Evolutionary conservation across 495 filamentous ascomycete species (phyloP).

Genomic region (Penicillium odoratum): DNA sequence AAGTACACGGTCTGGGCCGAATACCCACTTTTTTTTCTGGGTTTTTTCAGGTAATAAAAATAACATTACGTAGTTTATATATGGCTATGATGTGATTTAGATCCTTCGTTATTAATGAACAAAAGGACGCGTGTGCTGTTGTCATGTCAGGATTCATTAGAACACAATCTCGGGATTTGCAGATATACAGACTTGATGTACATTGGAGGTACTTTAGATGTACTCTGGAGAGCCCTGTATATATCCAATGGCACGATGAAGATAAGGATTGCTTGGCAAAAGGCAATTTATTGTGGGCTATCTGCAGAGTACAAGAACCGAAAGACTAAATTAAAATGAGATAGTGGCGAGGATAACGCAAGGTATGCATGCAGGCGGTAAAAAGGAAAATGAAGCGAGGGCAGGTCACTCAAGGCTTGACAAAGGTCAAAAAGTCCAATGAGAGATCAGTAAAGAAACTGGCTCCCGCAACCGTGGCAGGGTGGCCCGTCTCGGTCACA

Average conservation of each 20-base stretch:
- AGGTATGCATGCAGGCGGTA: not conserved
- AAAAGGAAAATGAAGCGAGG: not conserved
- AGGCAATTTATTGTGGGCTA: not conserved
- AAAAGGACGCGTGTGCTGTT: not conserved
- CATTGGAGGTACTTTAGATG: not conserved
- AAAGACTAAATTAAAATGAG: not conserved
- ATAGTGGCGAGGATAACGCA: not conserved
- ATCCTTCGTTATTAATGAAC: too few species aligned
- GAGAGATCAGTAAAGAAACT: conserved; percentile 51
- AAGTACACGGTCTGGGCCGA: conserved; percentile 5
- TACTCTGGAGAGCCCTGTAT: not conserved
- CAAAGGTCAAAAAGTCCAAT: conserved; percentile 32
- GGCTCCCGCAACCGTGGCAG: conserved; percentile 32
- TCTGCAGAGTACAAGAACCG: not conserved
- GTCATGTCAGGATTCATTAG: not conserved
- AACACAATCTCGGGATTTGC: not conserved
- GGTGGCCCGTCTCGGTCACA: conserved; percentile 34
- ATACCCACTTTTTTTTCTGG: conserved; percentile 4
- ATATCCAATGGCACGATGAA: conserved; percentile 1
- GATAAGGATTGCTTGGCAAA: conserved; percentile 14
- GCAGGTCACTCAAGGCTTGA: conserved; percentile 17
- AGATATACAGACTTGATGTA: not conserved
- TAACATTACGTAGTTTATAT: not conserved
- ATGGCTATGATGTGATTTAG: too few species aligned
- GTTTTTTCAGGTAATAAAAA: not conserved